A percentile compares a stretch with the other conserved stretches of the same genome.
Evolutionary conservation across 1,284 basidiomycete genomes (phyloP).

Genomic region (Xerocomus cyaneibrunnescens): DNA sequence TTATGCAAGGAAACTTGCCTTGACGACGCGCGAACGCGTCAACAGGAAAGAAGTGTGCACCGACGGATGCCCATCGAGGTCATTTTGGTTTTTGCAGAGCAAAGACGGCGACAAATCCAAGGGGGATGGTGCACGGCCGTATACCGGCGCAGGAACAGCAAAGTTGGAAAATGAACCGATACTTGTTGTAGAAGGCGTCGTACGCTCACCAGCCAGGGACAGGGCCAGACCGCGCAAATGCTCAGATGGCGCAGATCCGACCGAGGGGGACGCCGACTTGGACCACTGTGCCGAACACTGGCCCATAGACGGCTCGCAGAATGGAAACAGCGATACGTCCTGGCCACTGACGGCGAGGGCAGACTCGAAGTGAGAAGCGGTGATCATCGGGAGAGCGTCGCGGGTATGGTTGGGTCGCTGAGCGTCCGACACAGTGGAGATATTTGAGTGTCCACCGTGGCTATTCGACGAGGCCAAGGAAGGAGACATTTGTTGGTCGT

Average conservation of each 20-base stretch:
- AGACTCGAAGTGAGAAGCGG: slow-evolving; percentile 19
- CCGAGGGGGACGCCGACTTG: background rate
- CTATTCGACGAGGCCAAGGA: slow-evolving; percentile 19
- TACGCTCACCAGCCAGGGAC: slow-evolving; percentile 5
- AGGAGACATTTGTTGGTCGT: slow-evolving; percentile 38
- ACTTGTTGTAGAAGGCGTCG: background rate
- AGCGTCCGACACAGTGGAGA: background rate
- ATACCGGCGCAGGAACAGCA: slow-evolving; percentile 2
- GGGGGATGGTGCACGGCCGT: slow-evolving; percentile 13
- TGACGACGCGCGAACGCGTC: slow-evolving; percentile 51
- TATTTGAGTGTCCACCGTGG: slow-evolving; percentile 28
- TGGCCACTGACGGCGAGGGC: slow-evolving; percentile 17
- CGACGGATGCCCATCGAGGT: slow-evolving; percentile 12
- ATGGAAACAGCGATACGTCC: slow-evolving; percentile 13
- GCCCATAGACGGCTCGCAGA: slow-evolving; percentile 25
- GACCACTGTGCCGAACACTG: slow-evolving; percentile 4
- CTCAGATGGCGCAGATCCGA: slow-evolving; percentile 9
- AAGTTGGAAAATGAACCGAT: slow-evolving; percentile 8
- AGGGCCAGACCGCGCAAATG: slow-evolving; percentile 1
- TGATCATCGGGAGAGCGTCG: slow-evolving; percentile 20
- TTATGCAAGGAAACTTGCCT: slow-evolving; percentile 38
- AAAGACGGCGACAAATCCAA: slow-evolving; percentile 40
- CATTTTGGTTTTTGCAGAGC: slow-evolving; percentile 34
- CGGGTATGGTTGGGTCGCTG: background rate
- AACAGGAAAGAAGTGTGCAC: slow-evolving; percentile 45